Evolutionary conservation across 768 basidiomycete species (phyloP).

Genomic region (Termitomyces sp.): DNA sequence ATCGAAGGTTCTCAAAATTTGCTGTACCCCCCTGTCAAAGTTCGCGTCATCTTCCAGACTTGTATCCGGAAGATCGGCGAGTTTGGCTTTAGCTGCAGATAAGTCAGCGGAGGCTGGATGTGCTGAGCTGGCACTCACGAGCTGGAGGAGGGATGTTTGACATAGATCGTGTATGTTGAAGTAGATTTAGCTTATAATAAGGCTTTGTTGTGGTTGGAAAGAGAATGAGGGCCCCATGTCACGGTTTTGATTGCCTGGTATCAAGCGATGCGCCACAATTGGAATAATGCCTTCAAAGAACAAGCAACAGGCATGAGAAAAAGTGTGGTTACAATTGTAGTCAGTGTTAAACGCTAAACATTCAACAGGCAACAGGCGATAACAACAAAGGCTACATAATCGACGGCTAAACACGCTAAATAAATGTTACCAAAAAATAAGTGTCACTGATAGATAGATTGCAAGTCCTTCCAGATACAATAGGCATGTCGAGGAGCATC

Average conservation of each 20-base stretch:
- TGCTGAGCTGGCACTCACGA: constrained; percentile 10
- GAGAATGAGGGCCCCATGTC: not conserved
- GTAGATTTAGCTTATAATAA: not conserved
- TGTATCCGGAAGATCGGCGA: constrained; percentile 17
- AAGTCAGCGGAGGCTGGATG: not conserved
- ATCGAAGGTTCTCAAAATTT: not conserved
- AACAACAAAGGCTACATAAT: not conserved
- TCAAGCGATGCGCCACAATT: constrained; percentile 7
- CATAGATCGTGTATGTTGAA: constrained; percentile 1
- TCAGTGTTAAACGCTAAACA: not conserved
- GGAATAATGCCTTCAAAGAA: not conserved
- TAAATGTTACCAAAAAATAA: not conserved
- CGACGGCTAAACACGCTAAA: not conserved
- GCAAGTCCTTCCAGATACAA: not conserved
- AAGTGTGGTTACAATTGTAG: not conserved
- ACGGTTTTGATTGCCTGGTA: constrained; percentile 4
- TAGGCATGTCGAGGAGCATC: not conserved
- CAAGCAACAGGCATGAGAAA: not conserved
- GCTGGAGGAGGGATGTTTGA: constrained; percentile 8
- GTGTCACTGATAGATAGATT: not conserved
- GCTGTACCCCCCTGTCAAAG: not conserved
- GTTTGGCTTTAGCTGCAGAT: constrained; percentile 14
- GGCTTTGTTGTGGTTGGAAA: not conserved
- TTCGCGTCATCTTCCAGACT: constrained; percentile 6
- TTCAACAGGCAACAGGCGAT: not conserved